A percentile compares a stretch with the other conserved stretches of the same genome.
Evolutionary conservation across 2,329 filamentous ascomycete genomes (phyloP).

Genomic region (Clonostachys rhizophaga): DNA sequence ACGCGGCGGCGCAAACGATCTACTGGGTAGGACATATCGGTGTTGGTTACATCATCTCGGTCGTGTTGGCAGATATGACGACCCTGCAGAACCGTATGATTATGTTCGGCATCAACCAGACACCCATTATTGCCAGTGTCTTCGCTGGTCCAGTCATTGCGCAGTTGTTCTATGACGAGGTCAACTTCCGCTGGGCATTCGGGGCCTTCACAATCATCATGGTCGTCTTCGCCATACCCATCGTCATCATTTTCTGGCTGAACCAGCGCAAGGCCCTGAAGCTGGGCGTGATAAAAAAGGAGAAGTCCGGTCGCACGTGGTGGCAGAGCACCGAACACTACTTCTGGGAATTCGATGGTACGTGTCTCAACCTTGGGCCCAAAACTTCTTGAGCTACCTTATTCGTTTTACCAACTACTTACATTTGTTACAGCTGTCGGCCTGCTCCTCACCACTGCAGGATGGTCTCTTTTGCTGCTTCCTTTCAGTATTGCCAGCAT

Average conservation of each 20-base stretch:
- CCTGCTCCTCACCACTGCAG: slow-evolving; percentile 38
- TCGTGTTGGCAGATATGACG: slow-evolving; percentile 27
- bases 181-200: slow-evolving; percentile 39
- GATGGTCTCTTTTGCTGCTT: slow-evolving; percentile 42
- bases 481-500: slow-evolving; percentile 34
- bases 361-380: slow-evolving; percentile 2
- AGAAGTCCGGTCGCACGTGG: slow-evolving; percentile 33
- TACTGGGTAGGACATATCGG: slow-evolving; percentile 49
- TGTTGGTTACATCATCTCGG: slow-evolving; percentile 24
- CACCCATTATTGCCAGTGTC: slow-evolving; percentile 31
- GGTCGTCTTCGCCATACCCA: slow-evolving; percentile 33
- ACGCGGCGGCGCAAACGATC: slow-evolving; percentile 54
- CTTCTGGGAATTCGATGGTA: slow-evolving; percentile 49
- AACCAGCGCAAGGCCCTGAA: slow-evolving; percentile 38
- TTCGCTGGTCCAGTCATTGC: slow-evolving; percentile 32
- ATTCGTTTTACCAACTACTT: no score
- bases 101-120: slow-evolving; percentile 26
- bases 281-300: slow-evolving; percentile 32
- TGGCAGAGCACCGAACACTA: slow-evolving; percentile 43
- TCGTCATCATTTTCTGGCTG: slow-evolving; percentile 18
- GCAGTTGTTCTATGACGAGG: slow-evolving; percentile 21
- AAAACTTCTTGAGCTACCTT: not conserved
- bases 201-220: slow-evolving; percentile 59
- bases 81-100: slow-evolving; percentile 34
- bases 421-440: slow-evolving; percentile 30